phyloP scores from a whole-genome alignment of 192 early-diverging fungal species.

The Diversispora epigaea region DNA sequence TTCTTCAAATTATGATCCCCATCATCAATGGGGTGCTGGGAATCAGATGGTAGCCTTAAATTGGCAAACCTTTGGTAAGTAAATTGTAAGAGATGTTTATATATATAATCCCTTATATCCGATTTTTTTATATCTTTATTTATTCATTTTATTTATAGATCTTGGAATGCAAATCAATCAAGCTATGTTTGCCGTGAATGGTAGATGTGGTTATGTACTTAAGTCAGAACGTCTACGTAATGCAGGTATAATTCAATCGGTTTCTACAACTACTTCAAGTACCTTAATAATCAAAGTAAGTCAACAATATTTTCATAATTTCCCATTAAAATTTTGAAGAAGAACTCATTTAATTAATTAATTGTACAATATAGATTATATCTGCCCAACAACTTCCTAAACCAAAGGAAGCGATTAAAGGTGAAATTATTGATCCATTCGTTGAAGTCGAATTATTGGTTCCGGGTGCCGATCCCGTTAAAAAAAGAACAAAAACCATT shows the following conservation, averaged over 20 bases:
- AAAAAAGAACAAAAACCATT: constrained; percentile 54
- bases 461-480: constrained; percentile 42
- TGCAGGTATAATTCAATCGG: constrained; percentile 34
- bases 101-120: too few relatives aligned
- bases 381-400: constrained; percentile 70
- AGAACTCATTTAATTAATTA: neutral
- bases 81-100: too few relatives aligned
- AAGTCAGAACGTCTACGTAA: constrained; percentile 60
- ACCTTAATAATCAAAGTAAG: constrained; percentile 43
- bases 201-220: constrained; percentile 76
- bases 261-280: constrained; percentile 31
- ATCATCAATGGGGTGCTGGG: constrained; percentile 77
- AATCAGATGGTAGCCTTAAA: constrained; percentile 89
- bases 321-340: neutral
- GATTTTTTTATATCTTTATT: neutral
- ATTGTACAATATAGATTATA: constrained; percentile 47
- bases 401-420: constrained; percentile 53
- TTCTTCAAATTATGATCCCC: constrained; percentile 83
- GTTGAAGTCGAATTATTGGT: constrained; percentile 60
- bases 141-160: constrained; percentile 41
- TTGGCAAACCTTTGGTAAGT: constrained; percentile 74
- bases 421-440: constrained; percentile 57
- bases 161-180: constrained; percentile 78
- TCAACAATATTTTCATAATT: neutral
- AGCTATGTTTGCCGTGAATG: constrained; percentile 79